These are phyloP conservation scores for Verruconis gallopava DNA, from an alignment of 2,329 filamentous ascomycete genomes.

Conservation along the genomic window DNA sequence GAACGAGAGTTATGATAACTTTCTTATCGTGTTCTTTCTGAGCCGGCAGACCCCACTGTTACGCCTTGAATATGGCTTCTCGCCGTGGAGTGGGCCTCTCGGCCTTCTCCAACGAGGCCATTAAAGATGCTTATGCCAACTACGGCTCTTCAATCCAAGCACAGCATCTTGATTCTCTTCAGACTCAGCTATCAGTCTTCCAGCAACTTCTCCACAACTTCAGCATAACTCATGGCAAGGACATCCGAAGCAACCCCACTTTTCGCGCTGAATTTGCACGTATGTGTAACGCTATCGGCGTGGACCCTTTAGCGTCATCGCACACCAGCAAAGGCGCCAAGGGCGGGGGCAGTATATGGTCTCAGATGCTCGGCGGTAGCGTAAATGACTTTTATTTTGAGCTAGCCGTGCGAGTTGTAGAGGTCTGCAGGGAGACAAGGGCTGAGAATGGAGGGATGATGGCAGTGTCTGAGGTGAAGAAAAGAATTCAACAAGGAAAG, in stretches of 20 bases:
- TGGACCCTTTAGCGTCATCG: constrained; percentile 60
- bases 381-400: constrained; percentile 99
- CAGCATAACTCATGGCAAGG: constrained; percentile 83
- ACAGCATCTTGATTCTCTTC: constrained; percentile 71
- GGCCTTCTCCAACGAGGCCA: constrained; percentile 74
- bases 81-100: constrained; percentile 77
- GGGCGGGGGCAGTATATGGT: constrained; percentile 54
- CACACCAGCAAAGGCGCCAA: constrained; percentile 23
- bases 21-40: too few relatives aligned
- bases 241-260: constrained; percentile 86
- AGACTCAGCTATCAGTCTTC: constrained; percentile 91
- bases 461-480: constrained; percentile 65
- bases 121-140: constrained; percentile 76
- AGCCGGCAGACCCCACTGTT: too few relatives aligned
- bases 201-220: constrained; percentile 92
- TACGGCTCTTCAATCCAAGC: constrained; percentile 81
- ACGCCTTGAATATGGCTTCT: constrained; percentile 15
- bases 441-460: constrained; percentile 89
- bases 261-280: constrained; percentile 96
- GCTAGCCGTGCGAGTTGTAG: constrained; percentile 87
- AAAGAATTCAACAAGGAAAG: constrained; percentile 58
- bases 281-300: constrained; percentile 95
- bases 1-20: too few relatives aligned
- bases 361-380: constrained; percentile 76
- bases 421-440: constrained; percentile 76